Base-by-base conservation (phyloP, 108 stramenopile genomes). In the Pseudonitzschia delicatissima region DNA sequence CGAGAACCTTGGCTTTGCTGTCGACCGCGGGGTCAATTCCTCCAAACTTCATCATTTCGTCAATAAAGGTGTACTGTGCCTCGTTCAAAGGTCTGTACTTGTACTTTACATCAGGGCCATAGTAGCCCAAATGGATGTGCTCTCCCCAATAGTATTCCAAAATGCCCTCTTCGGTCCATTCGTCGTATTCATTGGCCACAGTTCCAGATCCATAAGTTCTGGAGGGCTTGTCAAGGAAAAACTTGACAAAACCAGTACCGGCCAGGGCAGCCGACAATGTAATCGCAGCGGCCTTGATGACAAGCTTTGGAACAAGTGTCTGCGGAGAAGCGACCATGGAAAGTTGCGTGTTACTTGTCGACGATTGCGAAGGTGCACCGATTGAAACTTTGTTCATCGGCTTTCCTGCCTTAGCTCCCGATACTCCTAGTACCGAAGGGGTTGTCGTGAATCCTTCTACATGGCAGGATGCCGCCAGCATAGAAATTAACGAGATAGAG, bases 101-200 rank as follows among this genome's bases (percentile, higher is more conserved):
- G 76, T 90, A 95, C 77, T 88, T 76, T 58, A 87, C 90, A 50
- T 74, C 83, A 20, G 62, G 50, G 7, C 62, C 53, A 71, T 98
- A 98, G 77, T 97, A 97, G 4, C 97, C 97, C 20, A 98, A 77
- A 81, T 98, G 97, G 71, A 98, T 98, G 78, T 98, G 97, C 79
- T 98, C 97, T 15, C 98, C 96, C 98, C 98, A 98, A 74, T 96
- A 96, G 67, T 96, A 91, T 77, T 98, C 97, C 44, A 98, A 77
- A 66, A 97, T 97, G n/a, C 96, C 96, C 49, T 97, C 95, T 74
- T 77, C 72, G 6, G 94, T 87, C 94, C 96, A 97, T 42, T 87
- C 93, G 66, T 96, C 96, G 75, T 96, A 96, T 69, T 96, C 95
- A 8, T 78, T 53, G 2, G 82, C 91, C 23, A 94, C 93, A 7